phyloP scores from a whole-genome alignment of 139 green algal species.

The Raphidocelis subcapitata region DNA sequence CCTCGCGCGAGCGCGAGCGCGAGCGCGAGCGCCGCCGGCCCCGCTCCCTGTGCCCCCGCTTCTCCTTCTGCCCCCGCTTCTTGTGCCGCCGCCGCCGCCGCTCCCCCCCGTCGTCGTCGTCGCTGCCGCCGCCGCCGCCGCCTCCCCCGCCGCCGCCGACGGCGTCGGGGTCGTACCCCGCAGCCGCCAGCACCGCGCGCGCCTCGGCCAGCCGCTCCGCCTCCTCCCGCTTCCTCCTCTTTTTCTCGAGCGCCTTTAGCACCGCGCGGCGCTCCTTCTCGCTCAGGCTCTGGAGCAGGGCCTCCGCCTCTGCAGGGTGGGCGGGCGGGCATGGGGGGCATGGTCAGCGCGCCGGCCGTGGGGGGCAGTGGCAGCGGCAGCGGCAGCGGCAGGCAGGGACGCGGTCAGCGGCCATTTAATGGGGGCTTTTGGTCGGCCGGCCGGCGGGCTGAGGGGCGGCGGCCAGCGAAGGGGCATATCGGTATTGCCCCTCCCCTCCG shows the following conservation, averaged over 20 bases:
- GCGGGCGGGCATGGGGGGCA: not conserved
- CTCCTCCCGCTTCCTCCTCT: slow-evolving; percentile 11
- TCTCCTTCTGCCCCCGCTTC: too few species aligned
- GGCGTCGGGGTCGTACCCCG: slow-evolving; percentile 6
- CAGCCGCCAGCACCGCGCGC: slow-evolving; percentile 8
- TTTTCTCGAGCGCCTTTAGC: slow-evolving; percentile 11
- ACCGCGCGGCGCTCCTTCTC: slow-evolving; percentile 2
- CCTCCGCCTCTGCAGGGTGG: slow-evolving; percentile 20
- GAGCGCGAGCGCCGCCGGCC: too few species aligned
- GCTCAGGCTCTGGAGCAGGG: slow-evolving; percentile 9
- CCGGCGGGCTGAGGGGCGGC: too few species aligned
- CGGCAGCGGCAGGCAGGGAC: slow-evolving; percentile 6
- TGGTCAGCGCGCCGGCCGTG: not conserved
- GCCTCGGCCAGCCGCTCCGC: slow-evolving; percentile 12
- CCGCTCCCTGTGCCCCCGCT: too few species aligned
- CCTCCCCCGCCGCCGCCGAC: not conserved
- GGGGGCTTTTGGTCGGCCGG: too few species aligned
- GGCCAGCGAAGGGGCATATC: too few species aligned
- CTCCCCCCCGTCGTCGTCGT: not conserved
- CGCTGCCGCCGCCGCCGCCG: slow-evolving; percentile 11
- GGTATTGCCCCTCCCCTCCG: too few species aligned
- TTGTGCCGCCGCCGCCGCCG: too few species aligned
- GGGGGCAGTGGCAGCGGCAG: not conserved
- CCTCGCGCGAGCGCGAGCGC: too few species aligned
- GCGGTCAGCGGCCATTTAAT: not conserved